Conservation (phyloP, 1,139 yeast genomes). For the Pichia sp. region DNA sequence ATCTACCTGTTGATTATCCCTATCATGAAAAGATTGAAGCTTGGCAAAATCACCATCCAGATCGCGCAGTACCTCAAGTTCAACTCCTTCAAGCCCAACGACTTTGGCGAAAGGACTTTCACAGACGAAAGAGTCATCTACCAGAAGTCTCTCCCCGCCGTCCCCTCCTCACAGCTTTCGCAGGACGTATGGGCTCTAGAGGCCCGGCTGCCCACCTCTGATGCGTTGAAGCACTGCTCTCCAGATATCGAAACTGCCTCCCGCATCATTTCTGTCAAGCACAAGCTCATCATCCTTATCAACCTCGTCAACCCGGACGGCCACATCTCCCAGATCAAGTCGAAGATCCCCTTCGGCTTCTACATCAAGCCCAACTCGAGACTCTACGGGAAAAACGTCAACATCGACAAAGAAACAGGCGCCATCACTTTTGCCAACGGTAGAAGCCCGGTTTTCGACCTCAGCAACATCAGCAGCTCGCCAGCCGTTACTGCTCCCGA, state of each 20-base stretch:
- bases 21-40: conserved; percentile 50
- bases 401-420: conserved; percentile 2
- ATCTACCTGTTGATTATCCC: conserved; percentile 56
- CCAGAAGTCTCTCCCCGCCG: conserved; percentile 32
- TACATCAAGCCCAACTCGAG: conserved; percentile 30
- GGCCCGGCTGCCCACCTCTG: conserved; percentile 49
- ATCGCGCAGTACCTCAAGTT: conserved; percentile 51
- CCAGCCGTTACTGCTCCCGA: conserved; percentile 8
- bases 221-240: conserved; percentile 47
- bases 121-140: conserved; percentile 40
- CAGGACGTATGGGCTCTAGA: conserved; percentile 51
- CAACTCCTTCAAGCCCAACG: conserved; percentile 32
- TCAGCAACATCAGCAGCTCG: neutral
- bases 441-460: conserved; percentile 11
- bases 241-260: conserved; percentile 54
- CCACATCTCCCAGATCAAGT: conserved; percentile 72
- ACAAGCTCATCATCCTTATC: conserved; percentile 52
- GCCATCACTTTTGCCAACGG: conserved; percentile 13
- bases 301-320: conserved; percentile 58
- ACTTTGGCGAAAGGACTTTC: conserved; percentile 33
- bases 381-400: conserved; percentile 8
- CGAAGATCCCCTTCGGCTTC: conserved; percentile 64
- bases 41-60: conserved; percentile 46
- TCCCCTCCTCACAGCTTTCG: conserved; percentile 34
- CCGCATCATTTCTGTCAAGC: conserved; percentile 55